Conservation (phyloP, 768 basidiomycete genomes). For the Pulveroboletus frians region DNA sequence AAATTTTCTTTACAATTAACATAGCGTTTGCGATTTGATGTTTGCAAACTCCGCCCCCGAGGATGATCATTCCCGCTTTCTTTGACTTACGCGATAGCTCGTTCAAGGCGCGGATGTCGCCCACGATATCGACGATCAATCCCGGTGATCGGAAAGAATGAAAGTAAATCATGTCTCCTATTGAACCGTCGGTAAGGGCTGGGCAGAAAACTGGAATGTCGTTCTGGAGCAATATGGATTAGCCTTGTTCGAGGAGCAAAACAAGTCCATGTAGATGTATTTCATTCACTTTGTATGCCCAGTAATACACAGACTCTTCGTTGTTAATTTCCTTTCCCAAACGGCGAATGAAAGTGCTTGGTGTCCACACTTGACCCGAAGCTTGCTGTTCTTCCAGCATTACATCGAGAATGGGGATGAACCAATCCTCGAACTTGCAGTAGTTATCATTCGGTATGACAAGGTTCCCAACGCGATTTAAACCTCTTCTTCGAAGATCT, state of each 20-base stretch:
- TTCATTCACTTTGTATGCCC: slow-evolving; percentile 92
- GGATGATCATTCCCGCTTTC: slow-evolving; percentile 97
- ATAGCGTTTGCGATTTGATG: slow-evolving; percentile 99
- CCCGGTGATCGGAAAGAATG: slow-evolving; percentile 89
- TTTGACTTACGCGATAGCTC: slow-evolving; percentile 81
- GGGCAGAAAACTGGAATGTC: slow-evolving; percentile 98
- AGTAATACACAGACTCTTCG: slow-evolving; percentile 97
- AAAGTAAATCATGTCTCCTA: slow-evolving; percentile 99
- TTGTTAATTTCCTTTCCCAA: slow-evolving; percentile 97
- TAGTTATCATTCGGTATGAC: slow-evolving; percentile 98
- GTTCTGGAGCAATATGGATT: slow-evolving; percentile 56
- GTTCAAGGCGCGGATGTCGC: slow-evolving; percentile 88
- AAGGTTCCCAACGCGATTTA: slow-evolving; percentile 97
- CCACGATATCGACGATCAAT: slow-evolving; percentile 87
- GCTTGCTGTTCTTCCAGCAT: slow-evolving; percentile 87
- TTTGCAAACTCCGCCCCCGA: slow-evolving; percentile 98
- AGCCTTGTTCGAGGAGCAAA: slow-evolving; percentile 18
- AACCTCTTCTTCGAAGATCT: slow-evolving; percentile 77
- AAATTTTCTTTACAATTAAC: slow-evolving; percentile 69
- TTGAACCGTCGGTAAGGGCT: slow-evolving; percentile 93
- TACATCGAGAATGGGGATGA: slow-evolving; percentile 85
- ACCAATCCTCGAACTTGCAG: slow-evolving; percentile 99
- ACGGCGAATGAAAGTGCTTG: slow-evolving; percentile 87
- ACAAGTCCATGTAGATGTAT: slow-evolving; percentile 11
- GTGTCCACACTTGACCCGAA: slow-evolving; percentile 74